phyloP scores from a whole-genome alignment of 805 yeast species.

The Kodamaea laetipori region DNA sequence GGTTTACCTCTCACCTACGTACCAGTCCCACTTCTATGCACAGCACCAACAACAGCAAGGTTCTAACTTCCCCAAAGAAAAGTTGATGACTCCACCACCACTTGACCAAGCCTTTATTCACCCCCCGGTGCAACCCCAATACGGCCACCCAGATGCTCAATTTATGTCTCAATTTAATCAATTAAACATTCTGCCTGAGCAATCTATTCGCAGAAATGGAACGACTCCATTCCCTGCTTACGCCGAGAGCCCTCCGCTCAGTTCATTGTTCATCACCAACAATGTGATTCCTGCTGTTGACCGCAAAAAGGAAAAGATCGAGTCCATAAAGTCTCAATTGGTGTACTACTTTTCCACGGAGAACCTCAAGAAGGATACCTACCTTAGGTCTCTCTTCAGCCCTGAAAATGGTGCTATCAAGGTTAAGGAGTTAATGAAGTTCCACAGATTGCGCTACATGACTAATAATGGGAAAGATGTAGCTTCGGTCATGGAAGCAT shows the following conservation, averaged over 20 bases:
- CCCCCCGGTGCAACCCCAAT: too few relatives aligned
- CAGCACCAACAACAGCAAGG: too few relatives aligned
- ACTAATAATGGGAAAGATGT: constrained; percentile 18
- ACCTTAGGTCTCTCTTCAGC: constrained; percentile 22
- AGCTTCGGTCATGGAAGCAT: constrained; percentile 14
- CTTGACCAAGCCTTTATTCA: too few relatives aligned
- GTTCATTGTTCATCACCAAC: background rate
- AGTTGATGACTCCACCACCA: too few relatives aligned
- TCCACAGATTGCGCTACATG: constrained; percentile 19
- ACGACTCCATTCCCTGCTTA: background rate
- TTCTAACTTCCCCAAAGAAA: too few relatives aligned
- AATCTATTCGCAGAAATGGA: background rate
- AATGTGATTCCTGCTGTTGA: background rate
- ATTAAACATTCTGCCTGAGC: background rate
- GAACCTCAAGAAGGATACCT: constrained; percentile 25
- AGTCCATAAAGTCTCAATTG: constrained; percentile 16
- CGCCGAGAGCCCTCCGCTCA: constrained; percentile 1
- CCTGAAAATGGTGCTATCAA: constrained; percentile 19
- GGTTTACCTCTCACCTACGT: constrained; percentile 1
- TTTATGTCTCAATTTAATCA: background rate
- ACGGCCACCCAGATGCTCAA: too few relatives aligned
- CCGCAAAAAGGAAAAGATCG: constrained; percentile 1
- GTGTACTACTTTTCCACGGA: constrained; percentile 26
- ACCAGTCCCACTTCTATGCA: too few relatives aligned
- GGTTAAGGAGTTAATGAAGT: constrained; percentile 19